Base-by-base conservation (phyloP, 345 rosid species). In the Lepidium sativum region DNA sequence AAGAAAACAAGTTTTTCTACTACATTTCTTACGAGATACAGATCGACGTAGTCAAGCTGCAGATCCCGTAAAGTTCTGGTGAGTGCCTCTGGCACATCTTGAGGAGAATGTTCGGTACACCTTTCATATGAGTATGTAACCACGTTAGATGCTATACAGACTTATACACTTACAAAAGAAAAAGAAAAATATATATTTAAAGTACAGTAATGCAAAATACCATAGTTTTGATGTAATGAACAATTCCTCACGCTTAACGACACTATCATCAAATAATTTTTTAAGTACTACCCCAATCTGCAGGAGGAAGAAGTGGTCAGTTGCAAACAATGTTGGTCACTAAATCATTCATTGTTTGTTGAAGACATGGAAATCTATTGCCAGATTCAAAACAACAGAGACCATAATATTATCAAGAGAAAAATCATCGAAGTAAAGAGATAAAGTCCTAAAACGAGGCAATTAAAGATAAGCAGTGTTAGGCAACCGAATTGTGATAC, bases 151-250 rank as follows among this genome's bases (percentile, higher is more conserved):
- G 33, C 72, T 59, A 66, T 23, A 38, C 8, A 43, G 50, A 51
- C 53, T 69, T 48, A 2, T 20, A 53, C 2, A 53, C 40, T 52
- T 9, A 17, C 15, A 4, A 35, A 16, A 64, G 0, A 9, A 6
- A 31, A 41, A n/a, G 6, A 29, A 42, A 0, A 17, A 57, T 5
- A 4, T 13, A 0, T 8, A 17, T 0, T 9, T 1, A 39, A 32
- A 42, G 13, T 20, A 39, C 0, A 63, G 27, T 43, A 18, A 62
- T 43, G 54, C 10, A 70, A 35, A 38, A 63, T 55, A 89, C 96
- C 91, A 82, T 74, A 86, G 94, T 57, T 86, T 84, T 38, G 94
- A 89, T 50, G 94, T 89, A 70, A 89, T 74, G 54, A 82, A 86
- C 56, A 89, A 25, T 35, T 86, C 94, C 68, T 84, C 86, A 10